These are phyloP conservation scores for Terana coerulea DNA, from an alignment of 768 basidiomycete genomes.

Conservation along the genomic window DNA sequence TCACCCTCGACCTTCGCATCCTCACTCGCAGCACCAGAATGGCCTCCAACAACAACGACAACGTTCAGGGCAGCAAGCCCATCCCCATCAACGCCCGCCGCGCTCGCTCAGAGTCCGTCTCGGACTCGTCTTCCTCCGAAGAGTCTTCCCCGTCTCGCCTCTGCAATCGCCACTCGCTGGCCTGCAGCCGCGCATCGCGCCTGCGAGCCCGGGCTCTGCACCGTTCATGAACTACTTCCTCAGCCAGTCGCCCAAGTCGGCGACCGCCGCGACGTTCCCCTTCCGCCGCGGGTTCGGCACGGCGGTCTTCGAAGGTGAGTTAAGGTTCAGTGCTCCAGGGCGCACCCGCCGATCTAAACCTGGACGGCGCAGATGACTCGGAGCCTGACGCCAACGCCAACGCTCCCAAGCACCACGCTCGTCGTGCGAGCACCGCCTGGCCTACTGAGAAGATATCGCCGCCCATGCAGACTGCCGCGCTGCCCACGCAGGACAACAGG, in stretches of 20 bases:
- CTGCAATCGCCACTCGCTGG: slow-evolving; percentile 29
- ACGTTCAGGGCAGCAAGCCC: slow-evolving; percentile 54
- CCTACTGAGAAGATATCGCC: slow-evolving; percentile 48
- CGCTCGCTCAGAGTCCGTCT: slow-evolving; percentile 58
- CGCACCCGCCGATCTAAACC: not conserved
- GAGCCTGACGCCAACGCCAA: slow-evolving; percentile 13
- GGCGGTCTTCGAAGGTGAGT: slow-evolving; percentile 60
- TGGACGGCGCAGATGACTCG: slow-evolving; percentile 11
- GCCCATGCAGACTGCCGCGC: slow-evolving; percentile 30
- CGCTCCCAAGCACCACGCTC: slow-evolving; percentile 21
- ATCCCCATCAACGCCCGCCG: slow-evolving; percentile 56
- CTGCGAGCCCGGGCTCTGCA: slow-evolving; percentile 56
- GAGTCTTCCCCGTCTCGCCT: slow-evolving; percentile 54
- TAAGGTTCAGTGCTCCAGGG: not conserved
- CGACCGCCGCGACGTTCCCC: slow-evolving; percentile 46
- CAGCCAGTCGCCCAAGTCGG: slow-evolving; percentile 52
- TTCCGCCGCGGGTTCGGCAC: slow-evolving; percentile 53
- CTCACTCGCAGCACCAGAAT: slow-evolving; percentile 10
- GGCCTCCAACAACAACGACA: slow-evolving; percentile 25
- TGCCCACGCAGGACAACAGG: slow-evolving; percentile 55
- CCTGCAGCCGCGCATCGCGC: slow-evolving; percentile 40
- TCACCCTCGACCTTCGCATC: slow-evolving; percentile 5
- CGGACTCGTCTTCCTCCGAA: slow-evolving; percentile 43
- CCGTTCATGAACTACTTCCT: slow-evolving; percentile 73
- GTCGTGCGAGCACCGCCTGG: slow-evolving; percentile 56